A percentile compares a stretch with the other conserved stretches of the same genome.
These are phyloP conservation scores for Hura crepitans DNA, from an alignment of 441 rosid genomes.

Conservation along the genomic window DNA sequence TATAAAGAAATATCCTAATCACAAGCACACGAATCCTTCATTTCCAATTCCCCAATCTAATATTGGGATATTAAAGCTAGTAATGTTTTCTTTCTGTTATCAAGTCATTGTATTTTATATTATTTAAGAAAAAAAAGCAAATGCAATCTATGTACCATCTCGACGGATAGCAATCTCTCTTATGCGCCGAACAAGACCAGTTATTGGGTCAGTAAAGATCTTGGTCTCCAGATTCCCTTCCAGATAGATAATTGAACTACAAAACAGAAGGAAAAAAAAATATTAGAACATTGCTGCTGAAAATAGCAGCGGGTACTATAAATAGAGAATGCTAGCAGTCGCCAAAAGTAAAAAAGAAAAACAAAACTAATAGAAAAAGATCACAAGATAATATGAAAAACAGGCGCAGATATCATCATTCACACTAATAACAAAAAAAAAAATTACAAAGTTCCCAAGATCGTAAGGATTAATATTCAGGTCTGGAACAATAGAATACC, in stretches of 20 bases:
- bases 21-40: neutral
- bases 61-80: neutral
- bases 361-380: too few relatives aligned
- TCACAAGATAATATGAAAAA: neutral
- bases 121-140: neutral
- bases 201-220: conserved; percentile 64
- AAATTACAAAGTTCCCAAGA: neutral
- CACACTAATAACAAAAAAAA: neutral
- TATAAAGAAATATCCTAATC: neutral
- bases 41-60: neutral
- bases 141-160: conserved; percentile 44
- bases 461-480: neutral
- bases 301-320: neutral
- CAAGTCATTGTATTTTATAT: neutral
- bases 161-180: conserved; percentile 75
- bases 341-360: neutral
- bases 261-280: conserved; percentile 18
- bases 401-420: neutral
- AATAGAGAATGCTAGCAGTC: neutral
- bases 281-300: neutral
- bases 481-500: neutral
- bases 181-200: conserved; percentile 71
- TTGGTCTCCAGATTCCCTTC: conserved; percentile 89
- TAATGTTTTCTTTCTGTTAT: neutral
- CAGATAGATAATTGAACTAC: conserved; percentile 55